A percentile compares a stretch with the other conserved stretches of the same genome.
phyloP scores from a whole-genome alignment of 2,329 filamentous ascomycete genomes.

The Claviceps pusilla region DNA sequence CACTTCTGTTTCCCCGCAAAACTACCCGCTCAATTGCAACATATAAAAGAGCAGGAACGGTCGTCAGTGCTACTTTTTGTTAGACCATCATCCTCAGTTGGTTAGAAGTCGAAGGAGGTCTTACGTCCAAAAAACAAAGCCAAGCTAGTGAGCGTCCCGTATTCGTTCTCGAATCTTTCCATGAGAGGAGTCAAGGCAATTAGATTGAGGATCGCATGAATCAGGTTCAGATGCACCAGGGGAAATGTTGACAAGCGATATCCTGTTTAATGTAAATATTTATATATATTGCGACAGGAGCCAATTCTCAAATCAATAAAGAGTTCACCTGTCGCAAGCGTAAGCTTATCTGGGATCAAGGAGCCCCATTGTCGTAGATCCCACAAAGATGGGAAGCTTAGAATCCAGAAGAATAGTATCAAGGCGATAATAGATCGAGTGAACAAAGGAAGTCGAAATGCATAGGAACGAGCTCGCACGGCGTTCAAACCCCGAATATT shows the following conservation, averaged over 20 bases:
- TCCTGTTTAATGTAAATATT: constrained; percentile 36
- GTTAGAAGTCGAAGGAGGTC: constrained; percentile 21
- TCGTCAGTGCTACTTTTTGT: constrained; percentile 46
- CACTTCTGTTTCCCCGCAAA: constrained; percentile 52
- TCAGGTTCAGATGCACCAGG: constrained; percentile 64
- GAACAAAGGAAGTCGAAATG: constrained; percentile 74
- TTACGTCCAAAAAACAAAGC: constrained; percentile 81
- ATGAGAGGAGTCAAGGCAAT: constrained; percentile 72
- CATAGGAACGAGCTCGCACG: constrained; percentile 60
- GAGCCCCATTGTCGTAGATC: constrained; percentile 63
- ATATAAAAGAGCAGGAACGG: constrained; percentile 70
- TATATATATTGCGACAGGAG: neutral
- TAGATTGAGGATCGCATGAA: constrained; percentile 69
- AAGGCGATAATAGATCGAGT: constrained; percentile 55
- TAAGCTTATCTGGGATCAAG: constrained; percentile 62
- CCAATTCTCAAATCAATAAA: neutral
- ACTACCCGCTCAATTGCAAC: constrained; percentile 62
- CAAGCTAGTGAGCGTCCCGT: constrained; percentile 78
- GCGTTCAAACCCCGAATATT: constrained; percentile 44
- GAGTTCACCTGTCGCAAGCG: constrained; percentile 48
- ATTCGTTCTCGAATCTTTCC: constrained; percentile 84
- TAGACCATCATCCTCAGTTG: neutral
- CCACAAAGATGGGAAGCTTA: constrained; percentile 55
- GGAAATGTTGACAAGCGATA: constrained; percentile 89
- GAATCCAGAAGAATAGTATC: constrained; percentile 48